phyloP scores from a whole-genome alignment of 1,284 basidiomycete genomes.

The Cryptococcus floricola region DNA sequence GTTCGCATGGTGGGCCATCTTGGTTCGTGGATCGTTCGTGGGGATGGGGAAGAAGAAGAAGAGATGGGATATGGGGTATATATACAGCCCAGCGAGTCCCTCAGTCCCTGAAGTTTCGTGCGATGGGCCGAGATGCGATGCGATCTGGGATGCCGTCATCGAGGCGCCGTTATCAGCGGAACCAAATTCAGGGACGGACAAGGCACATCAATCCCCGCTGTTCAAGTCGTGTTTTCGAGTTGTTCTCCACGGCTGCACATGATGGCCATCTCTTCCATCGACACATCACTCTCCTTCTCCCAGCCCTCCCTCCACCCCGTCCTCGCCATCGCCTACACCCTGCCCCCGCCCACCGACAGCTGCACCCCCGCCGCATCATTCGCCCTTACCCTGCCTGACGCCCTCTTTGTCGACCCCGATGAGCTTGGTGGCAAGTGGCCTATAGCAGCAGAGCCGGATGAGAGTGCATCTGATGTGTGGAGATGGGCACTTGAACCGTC shows the following conservation, averaged over 20 bases:
- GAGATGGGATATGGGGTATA: too few relatives aligned
- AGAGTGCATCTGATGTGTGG: background rate
- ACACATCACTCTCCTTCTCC: slow-evolving; percentile 7
- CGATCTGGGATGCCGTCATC: too few relatives aligned
- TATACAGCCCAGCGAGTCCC: too few relatives aligned
- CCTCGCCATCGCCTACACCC: slow-evolving; percentile 5
- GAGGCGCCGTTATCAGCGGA: too few relatives aligned
- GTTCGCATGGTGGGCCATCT: slow-evolving; percentile 24
- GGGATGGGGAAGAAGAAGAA: background rate
- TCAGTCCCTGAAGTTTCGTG: too few relatives aligned
- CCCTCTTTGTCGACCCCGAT: slow-evolving; percentile 23
- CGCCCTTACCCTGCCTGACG: slow-evolving; percentile 30
- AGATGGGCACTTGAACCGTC: background rate
- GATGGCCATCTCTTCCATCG: slow-evolving; percentile 4
- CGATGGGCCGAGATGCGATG: too few relatives aligned
- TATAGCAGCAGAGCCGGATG: background rate
- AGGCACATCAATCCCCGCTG: too few relatives aligned
- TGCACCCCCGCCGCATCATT: slow-evolving; percentile 11
- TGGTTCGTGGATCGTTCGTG: background rate
- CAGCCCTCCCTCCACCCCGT: slow-evolving; percentile 13
- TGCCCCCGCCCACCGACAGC: background rate
- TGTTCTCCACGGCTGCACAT: too few relatives aligned
- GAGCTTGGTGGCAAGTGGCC: slow-evolving; percentile 8
- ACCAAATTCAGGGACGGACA: too few relatives aligned
- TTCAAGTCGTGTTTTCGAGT: too few relatives aligned